Base-by-base conservation (phyloP, 345 rosid genomes). In the Populus nigra region DNA sequence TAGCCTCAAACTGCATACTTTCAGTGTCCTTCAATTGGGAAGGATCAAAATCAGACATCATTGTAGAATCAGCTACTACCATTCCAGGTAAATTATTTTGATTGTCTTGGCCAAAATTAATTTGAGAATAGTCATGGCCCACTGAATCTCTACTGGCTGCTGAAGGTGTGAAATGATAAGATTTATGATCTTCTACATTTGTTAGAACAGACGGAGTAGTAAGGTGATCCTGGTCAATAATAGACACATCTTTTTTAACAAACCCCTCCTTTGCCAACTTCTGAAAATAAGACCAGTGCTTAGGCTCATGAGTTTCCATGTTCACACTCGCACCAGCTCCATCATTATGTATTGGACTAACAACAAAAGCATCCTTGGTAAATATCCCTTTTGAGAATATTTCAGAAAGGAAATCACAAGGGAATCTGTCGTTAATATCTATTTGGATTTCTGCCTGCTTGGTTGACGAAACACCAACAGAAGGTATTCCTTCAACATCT, bases 221-320 rank as follows among this genome's bases (percentile, higher is more conserved):
- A 57, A 84, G 76, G 83, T 79, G 88, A 84, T 86, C 87, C 84
- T 88, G 90, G 82, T 89, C 92, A 75, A 88, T 93, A 76, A 85
- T 80, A 72, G 90, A 86, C 80, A 80, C 83, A 83, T 87, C 93
- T 74, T 83, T 87, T 62, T 82, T 84, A 73, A 77, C 81, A 87
- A 82, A 86, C 70, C 88, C 94, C 57, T 83, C 93, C 38, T 86
- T 90, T n/a, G 92, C 98, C 89, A 94, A 84, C 82, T 91, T 89
- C 81, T 86, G 96, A 86, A 92, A 92, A 81, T 90, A 90, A 2
- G 98, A 94, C 97, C 97, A 91, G 76, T 36, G 91, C 84, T 90
- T 92, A 62, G 89, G 96, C 57, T 94, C 93, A 75, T 76, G 89
- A 83, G 88, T 91, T 84, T 89, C 88, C 90, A 92, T 78, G 83